Conservation (phyloP, 345 rosid genomes). For the Corymbia maculata region DNA sequence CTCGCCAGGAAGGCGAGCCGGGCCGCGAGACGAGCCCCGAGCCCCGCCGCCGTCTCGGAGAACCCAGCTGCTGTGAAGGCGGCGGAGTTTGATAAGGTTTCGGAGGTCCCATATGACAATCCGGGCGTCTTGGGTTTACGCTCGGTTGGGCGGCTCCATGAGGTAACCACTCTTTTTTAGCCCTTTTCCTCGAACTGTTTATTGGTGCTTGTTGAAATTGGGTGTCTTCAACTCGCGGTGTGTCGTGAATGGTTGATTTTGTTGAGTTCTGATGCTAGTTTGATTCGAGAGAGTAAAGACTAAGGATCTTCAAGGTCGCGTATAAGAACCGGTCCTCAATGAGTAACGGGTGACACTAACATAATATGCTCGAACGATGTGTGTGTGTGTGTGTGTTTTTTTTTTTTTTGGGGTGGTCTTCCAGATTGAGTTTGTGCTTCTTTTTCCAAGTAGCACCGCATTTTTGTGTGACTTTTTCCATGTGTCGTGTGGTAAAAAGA, state of each 20-base stretch:
- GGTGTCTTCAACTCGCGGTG: neutral
- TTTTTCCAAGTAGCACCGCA: neutral
- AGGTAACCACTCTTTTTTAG: neutral
- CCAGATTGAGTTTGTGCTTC: neutral
- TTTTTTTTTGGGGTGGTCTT: neutral
- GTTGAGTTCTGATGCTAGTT: neutral
- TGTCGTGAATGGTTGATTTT: neutral
- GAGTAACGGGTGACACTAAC: neutral
- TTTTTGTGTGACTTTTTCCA: neutral
- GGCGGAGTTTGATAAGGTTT: neutral
- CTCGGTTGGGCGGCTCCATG: neutral
- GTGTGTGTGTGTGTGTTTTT: too few relatives aligned
- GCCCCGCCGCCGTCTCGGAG: neutral
- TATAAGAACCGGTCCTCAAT: neutral
- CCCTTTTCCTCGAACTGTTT: neutral
- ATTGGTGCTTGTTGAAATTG: neutral
- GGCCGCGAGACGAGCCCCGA: neutral
- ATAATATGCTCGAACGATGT: neutral
- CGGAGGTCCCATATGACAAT: neutral
- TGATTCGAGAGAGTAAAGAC: neutral
- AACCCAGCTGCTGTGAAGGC: neutral
- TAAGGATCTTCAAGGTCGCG: neutral
- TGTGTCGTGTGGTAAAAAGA: neutral
- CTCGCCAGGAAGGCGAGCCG: neutral
- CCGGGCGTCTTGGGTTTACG: neutral